Base-by-base conservation (phyloP, 768 basidiomycete genomes). In the Panaeolus papilionaceus region DNA sequence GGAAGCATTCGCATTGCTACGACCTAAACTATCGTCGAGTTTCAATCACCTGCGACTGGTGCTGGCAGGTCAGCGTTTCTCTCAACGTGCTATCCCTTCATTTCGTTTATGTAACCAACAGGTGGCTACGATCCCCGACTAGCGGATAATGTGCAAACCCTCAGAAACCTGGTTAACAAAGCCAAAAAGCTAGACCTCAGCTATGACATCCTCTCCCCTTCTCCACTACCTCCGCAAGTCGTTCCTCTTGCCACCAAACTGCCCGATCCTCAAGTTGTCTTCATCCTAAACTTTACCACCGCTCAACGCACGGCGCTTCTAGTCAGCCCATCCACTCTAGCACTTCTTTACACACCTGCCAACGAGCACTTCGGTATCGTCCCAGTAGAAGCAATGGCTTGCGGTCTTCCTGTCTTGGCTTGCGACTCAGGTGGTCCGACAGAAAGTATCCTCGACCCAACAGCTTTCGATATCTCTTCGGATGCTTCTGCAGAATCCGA, bases 291-390 rank as follows among this genome's bases (percentile, higher is more conserved):
- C 80, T 96, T 98, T 77, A 90, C 92, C 1, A 92, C 91, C 6
- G 71, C 82, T 0, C 97, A 99, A 75, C 92, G 96, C 38, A 89
- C 92, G 0, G 90, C 90, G 7, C 86, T 99, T 0, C 88, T 99
- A 42, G 86, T 80, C 12, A 84, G 88, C 4, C 76, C 86, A 0
- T 86, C 84, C 4, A 93, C 94, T 0, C 78, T 88, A 16, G 93
- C 88, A 0, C 82, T 99, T 0, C 84, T 99, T 7, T 99, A 99
- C 76, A 99, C 97, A 0, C 98, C 97, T 0, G 81, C 86, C 8
- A 97, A 97, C 77, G 97, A 99, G 73, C 97, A 99, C 76, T 98
- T 99, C 76, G 98, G 97, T 1, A 98, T 99, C 71, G 96, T 92
- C 0, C 97, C 98, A 2, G 87, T 98, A 3, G 97, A 99, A 77